Conservation (phyloP, 1,284 basidiomycete genomes). For the Cutaneotrichosporon sp. region DNA sequence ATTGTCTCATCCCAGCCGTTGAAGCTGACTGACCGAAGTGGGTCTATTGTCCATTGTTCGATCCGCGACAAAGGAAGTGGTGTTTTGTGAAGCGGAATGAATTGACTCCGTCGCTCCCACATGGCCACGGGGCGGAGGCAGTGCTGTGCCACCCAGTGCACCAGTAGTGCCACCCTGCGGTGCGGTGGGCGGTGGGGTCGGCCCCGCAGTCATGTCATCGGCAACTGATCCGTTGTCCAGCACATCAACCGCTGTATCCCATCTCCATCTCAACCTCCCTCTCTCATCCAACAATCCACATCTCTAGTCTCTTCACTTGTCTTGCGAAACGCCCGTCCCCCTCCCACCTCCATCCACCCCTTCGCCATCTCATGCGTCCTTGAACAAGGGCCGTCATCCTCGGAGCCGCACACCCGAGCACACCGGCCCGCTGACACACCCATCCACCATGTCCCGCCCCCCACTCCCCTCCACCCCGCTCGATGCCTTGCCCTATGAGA, state of each 20-base stretch:
- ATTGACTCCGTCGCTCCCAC: no score
- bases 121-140: no score
- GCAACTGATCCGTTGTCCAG: no score
- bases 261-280: background rate
- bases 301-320: background rate
- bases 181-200: no score
- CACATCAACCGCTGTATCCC: background rate
- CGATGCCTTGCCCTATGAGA: slow-evolving; percentile 5
- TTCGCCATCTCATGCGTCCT: background rate
- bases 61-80: no score
- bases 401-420: background rate
- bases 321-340: background rate
- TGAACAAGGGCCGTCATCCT: background rate
- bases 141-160: no score
- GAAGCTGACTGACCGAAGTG: no score
- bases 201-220: no score
- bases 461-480: slow-evolving; percentile 10
- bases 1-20: no score
- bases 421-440: background rate
- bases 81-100: no score
- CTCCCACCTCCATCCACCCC: background rate
- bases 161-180: no score
- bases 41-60: no score
- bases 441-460: slow-evolving; percentile 12
- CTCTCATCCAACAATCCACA: background rate